Conservation (phyloP, 2,329 filamentous ascomycete genomes). For the Curvularia hawaiiensis region DNA sequence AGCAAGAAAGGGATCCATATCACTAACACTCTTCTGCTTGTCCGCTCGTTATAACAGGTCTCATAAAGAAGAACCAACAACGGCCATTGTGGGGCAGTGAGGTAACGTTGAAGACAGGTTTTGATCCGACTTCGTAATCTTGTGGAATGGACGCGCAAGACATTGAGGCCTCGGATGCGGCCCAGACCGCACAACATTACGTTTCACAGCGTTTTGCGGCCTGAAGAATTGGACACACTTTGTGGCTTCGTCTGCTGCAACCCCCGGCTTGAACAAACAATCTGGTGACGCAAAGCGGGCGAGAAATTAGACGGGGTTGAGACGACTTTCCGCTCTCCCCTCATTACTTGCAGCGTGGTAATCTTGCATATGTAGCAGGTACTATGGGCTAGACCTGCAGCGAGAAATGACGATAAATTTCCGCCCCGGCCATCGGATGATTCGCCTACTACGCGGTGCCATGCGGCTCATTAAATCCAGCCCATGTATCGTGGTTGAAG, state of each 20-base stretch:
- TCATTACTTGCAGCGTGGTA: slow-evolving; percentile 16
- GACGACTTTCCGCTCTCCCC: slow-evolving; percentile 20
- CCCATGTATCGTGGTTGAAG: slow-evolving; percentile 6
- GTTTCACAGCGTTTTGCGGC: slow-evolving; percentile 14
- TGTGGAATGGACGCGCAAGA: slow-evolving; percentile 15
- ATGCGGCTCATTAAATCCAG: slow-evolving; percentile 7
- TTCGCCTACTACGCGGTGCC: neutral
- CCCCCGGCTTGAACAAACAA: slow-evolving; percentile 28
- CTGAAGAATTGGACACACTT: slow-evolving; percentile 21
- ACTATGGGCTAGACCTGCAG: slow-evolving; percentile 12
- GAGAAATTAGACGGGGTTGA: slow-evolving; percentile 22
- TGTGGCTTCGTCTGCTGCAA: slow-evolving; percentile 29
- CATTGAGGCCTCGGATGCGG: slow-evolving; percentile 5
- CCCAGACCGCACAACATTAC: slow-evolving; percentile 4
- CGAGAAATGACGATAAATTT: slow-evolving; percentile 29
- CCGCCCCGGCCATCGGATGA: slow-evolving; percentile 6
- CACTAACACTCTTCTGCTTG: neutral
- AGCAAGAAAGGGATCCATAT: slow-evolving; percentile 3
- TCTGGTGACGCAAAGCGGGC: slow-evolving; percentile 21
- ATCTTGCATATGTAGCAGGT: slow-evolving; percentile 7
- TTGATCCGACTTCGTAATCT: slow-evolving; percentile 8
- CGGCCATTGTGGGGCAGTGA: slow-evolving; percentile 6
- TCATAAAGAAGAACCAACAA: slow-evolving; percentile 1
- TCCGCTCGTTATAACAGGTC: neutral
- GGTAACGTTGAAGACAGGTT: slow-evolving; percentile 2